Percentiles rank a stretch among this genome's conserved stretches.
phyloP scores from a whole-genome alignment of 2,329 filamentous ascomycete genomes.

The Aspergillus jensenii region DNA sequence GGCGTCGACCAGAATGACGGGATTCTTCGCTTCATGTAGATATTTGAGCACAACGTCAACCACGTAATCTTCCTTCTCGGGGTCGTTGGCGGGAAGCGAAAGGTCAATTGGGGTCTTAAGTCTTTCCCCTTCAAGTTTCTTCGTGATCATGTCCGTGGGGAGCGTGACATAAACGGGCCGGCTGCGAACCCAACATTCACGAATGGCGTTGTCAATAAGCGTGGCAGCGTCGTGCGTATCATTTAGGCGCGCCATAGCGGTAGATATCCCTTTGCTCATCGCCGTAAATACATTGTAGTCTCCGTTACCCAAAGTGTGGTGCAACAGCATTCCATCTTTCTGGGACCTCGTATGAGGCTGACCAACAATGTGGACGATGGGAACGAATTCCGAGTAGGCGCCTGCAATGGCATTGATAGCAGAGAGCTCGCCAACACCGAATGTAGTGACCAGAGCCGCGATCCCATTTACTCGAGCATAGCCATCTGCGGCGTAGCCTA shows the following conservation, averaged over 20 bases:
- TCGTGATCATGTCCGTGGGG: conserved; percentile 75
- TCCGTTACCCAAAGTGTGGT: conserved; percentile 73
- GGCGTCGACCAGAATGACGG: conserved; percentile 78
- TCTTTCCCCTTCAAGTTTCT: conserved; percentile 71
- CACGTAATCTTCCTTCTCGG: conserved; percentile 76
- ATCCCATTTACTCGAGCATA: conserved; percentile 73
- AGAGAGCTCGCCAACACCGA: conserved; percentile 68
- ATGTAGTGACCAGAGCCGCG: conserved; percentile 69
- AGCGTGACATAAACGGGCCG: conserved; percentile 82
- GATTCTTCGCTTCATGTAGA: conserved; percentile 69
- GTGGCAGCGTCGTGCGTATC: conserved; percentile 67
- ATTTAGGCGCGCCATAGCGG: conserved; percentile 68
- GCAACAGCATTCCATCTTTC: conserved; percentile 48
- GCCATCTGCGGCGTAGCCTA: conserved; percentile 75
- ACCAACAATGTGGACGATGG: conserved; percentile 64
- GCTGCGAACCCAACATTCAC: conserved; percentile 70
- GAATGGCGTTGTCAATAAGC: conserved; percentile 75
- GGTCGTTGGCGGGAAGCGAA: conserved; percentile 62
- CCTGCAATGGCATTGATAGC: conserved; percentile 73
- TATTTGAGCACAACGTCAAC: conserved; percentile 74
- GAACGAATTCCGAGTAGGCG: conserved; percentile 71
- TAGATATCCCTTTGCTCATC: conserved; percentile 73
- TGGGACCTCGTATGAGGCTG: conserved; percentile 51
- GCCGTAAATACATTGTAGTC: conserved; percentile 81
- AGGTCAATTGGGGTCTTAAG: conserved; percentile 72